Evolutionary conservation across 495 filamentous ascomycete species (phyloP), one percentile per base, ranked within the genome.

Genomic region (Hypoxylon trugodes): DNA sequence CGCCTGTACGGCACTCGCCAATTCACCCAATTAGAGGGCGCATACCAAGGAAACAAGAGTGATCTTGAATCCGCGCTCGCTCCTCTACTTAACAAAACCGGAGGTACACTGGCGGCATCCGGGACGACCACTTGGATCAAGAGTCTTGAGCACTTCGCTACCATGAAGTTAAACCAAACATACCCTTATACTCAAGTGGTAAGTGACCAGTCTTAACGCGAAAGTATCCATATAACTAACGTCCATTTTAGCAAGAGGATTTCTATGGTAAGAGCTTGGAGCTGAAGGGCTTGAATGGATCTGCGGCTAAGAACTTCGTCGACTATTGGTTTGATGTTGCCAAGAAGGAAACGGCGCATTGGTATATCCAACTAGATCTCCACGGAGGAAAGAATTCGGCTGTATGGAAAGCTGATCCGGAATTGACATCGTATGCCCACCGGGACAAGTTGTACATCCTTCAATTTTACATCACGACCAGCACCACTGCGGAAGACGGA

Each of bases 191-290:
- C 37, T 0, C 64, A 73, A 52, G 55, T 66, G 63, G 76, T 77
- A 59, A 32, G 74, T 68, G 28, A 45, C 19, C 51, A 7, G 15
- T 10, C 5, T 28, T 6, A 1, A 4, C 6, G 25, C 50, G 33
- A 3, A 18, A 16, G 13, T n/a, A n/a, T n/a, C n/a, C 28, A 9
- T 7, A 25, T 12, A 36, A 59, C 69, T 67, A 22, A 69, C 61
- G 21, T 50, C 9, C 12, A 6, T 38, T 35, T 13, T 48, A 78
- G 79, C 74, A 77, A 65, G 77, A 79, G 62, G 75, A 74, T 0
- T 80, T 80, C 58, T 81, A 78, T 67, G 70, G 76, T 66, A 79
- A 78, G 64, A 76, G 74, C 51, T 35, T 80, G 33, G 74, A 78
- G 13, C 75, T 78, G 36, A 65, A 67, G 7, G 73, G 76, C 1